phyloP scores from a whole-genome alignment of 805 yeast species.

The Saccharomycopsis selenospora region DNA sequence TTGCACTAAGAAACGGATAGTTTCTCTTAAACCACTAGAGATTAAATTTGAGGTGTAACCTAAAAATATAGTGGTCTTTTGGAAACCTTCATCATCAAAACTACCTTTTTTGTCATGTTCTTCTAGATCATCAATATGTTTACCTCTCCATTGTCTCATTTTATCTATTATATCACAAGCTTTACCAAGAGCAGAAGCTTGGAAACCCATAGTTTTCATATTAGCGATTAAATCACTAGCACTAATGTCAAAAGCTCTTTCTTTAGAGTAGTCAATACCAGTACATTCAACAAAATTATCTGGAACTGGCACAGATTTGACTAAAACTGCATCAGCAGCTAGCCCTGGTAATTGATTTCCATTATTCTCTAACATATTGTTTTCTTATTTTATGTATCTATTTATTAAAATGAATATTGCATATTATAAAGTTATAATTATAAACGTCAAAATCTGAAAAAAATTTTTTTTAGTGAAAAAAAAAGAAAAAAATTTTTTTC shows the following conservation, averaged over 20 bases:
- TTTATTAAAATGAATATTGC: too few species aligned
- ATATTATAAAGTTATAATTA: too few species aligned
- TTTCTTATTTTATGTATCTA: background rate
- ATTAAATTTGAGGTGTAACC: slow-evolving; percentile 96
- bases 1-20: slow-evolving; percentile 81
- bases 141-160: slow-evolving; percentile 93
- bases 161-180: slow-evolving; percentile 91
- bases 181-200: slow-evolving; percentile 75
- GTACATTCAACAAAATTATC: slow-evolving; percentile 68
- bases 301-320: slow-evolving; percentile 80
- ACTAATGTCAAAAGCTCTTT: slow-evolving; percentile 64
- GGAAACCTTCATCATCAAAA: slow-evolving; percentile 70
- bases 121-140: slow-evolving; percentile 55
- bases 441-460: too few species aligned
- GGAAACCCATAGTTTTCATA: slow-evolving; percentile 96
- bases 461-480: too few species aligned
- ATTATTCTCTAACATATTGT: background rate
- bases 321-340: slow-evolving; percentile 88
- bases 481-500: too few species aligned
- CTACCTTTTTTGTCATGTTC: slow-evolving; percentile 69
- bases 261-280: slow-evolving; percentile 85
- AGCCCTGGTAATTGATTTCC: slow-evolving; percentile 48
- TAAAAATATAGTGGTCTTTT: slow-evolving; percentile 84
- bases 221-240: slow-evolving; percentile 74
- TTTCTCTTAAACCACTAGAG: slow-evolving; percentile 89